Evolutionary conservation across 192 early-diverging fungal genomes (phyloP).

Genomic region (Phlyctochytrium bullatum): DNA sequence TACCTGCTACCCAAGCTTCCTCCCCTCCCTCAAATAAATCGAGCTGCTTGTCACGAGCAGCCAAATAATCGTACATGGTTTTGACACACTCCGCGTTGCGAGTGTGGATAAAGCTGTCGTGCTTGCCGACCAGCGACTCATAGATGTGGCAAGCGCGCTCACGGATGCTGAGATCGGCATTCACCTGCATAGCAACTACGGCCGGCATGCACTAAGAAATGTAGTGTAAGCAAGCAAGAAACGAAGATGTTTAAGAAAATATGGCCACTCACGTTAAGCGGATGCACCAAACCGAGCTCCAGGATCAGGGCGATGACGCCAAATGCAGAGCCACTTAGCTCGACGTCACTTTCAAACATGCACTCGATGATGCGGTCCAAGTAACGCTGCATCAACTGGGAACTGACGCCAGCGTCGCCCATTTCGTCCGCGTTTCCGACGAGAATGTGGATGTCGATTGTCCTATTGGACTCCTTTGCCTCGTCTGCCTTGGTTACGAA

Average conservation of each 20-base stretch:
- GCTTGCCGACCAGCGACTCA: slow-evolving; percentile 73
- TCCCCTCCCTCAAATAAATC: slow-evolving; percentile 55
- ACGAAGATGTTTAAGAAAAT: neutral
- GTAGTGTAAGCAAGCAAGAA: neutral
- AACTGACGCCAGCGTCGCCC: slow-evolving; percentile 84
- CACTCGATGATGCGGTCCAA: slow-evolving; percentile 73
- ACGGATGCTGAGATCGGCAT: slow-evolving; percentile 57
- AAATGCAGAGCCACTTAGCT: slow-evolving; percentile 71
- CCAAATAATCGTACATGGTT: slow-evolving; percentile 73
- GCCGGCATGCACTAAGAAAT: slow-evolving; percentile 77
- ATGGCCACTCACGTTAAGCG: slow-evolving; percentile 30
- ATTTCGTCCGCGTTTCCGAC: slow-evolving; percentile 81
- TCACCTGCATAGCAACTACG: slow-evolving; percentile 81
- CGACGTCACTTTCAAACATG: slow-evolving; percentile 51
- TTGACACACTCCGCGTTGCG: slow-evolving; percentile 74
- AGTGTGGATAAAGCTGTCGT: slow-evolving; percentile 85
- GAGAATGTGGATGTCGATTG: slow-evolving; percentile 68
- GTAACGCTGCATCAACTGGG: slow-evolving; percentile 87
- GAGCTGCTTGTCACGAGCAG: slow-evolving; percentile 10
- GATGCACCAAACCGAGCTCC: slow-evolving; percentile 90
- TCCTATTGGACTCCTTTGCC: slow-evolving; percentile 7
- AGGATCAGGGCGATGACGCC: slow-evolving; percentile 79
- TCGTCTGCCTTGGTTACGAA: slow-evolving; percentile 13
- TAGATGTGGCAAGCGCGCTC: slow-evolving; percentile 74
- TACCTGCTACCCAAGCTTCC: slow-evolving; percentile 68